Evolutionary conservation across 2,329 filamentous ascomycete genomes (phyloP), one percentile per base, ranked within the genome.

Genomic region (Ascocoryne sarcoides): DNA sequence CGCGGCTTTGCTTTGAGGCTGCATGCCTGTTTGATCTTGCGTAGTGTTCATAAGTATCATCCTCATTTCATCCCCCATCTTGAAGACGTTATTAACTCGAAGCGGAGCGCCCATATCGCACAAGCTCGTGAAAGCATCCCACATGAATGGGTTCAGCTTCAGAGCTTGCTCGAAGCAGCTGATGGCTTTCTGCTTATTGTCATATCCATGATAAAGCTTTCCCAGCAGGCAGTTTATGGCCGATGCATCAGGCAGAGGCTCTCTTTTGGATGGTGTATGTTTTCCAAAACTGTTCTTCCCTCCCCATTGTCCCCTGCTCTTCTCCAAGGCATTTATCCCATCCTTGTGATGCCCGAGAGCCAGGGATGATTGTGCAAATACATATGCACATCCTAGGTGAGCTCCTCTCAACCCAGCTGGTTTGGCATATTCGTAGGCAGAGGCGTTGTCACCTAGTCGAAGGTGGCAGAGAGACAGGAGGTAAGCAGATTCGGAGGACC

Each of bases 101-200:
- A 96, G 73, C 50, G 79, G 80, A 32, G 87, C 82, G 3, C 86
- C 85, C 79, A 76, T 85, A 57, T 95, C 88, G 59, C 89, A 95
- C 5, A 98, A 72, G 12, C 78, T 82, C 16, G 82, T 79, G 55
- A 96, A 96, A 0, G 90, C 89, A 68, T 98, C 92, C 92, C 92
- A 98, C 76, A 95, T 92, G 62, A 96, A 90, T 1, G 92, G 89
- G 56, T 96, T 98, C 40, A 80, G 62, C 63, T 89, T 93, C 54
- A 98, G 67, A 4, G 89, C 79, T 45, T 93, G 87, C 51, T 94
- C 87, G 58, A 92, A 96, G 60, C 78, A 87, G 50, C 84, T 76
- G 12, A 90, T 79, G 5, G 92, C 89, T 62, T 85, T 88, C 52
- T 83, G 83, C 56, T 84, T 84, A 54, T 85, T 74, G 52, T 95